Base-by-base conservation (phyloP, 331 rosid genomes). In the Dryas integrifolia region DNA sequence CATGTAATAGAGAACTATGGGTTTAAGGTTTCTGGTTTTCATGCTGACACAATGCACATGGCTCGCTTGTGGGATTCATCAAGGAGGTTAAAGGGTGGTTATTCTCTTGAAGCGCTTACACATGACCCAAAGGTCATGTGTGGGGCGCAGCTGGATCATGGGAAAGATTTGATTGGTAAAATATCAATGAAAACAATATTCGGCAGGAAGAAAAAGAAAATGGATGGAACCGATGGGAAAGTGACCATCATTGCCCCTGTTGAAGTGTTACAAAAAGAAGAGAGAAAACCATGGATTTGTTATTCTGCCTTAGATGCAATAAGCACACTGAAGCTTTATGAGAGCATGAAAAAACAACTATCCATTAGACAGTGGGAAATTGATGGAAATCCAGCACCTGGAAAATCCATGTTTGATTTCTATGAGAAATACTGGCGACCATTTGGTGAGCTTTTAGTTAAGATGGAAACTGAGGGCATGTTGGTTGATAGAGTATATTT, bases 31-130 rank as follows among this genome's bases (percentile, higher is more conserved):
- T 89, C 96, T 53, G 98, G 98, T 80, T 93, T 93, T 81, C 97
- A 89, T 68, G 98, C 98, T 8, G 98, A 93, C 79, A 93, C 98
- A 45, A 93, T 93, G 96, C 98, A 93, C 81, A 87, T 93, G 97
- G 98, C 98, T 55, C 94, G 98, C 43, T 67, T 93, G 65, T 93
- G 98, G 98, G 96, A 93, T 87, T 93, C 98, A 38, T 91, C 98
- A 41, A 91, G 98, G 72, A 89, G 83, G 21, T 60, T 78, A 41
- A 76, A 76, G 68, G 98, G 98, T 53, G 98, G 97, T 58, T 93
- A 93, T 80, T 93, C 98, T 79, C 97, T 93, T 71, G 98, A 93
- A 86, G 97, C 92, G 67, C 95, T 93, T 61, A 82, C 96, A 9
- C 76, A 89, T 59, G 91, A 91, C 77, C 75, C 70, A 71, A 82